Evolutionary conservation across 2,329 filamentous ascomycete genomes (phyloP).

Genomic region (Endocalyx cinctus): DNA sequence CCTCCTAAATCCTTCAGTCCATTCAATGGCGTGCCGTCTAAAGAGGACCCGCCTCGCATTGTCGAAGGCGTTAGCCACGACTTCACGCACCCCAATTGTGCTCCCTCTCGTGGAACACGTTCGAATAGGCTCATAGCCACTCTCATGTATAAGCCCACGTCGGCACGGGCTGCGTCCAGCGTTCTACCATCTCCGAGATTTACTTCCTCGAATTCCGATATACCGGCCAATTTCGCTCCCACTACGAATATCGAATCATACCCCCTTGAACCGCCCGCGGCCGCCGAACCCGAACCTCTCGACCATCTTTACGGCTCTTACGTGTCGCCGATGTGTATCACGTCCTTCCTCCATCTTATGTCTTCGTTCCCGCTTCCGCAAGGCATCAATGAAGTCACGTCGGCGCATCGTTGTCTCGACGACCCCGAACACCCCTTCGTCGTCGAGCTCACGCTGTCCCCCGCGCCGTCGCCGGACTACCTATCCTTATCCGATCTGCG

Average conservation of each 20-base stretch:
- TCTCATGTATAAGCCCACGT: conserved; percentile 54
- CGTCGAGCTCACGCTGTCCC: conserved; percentile 61
- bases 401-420: conserved; percentile 63
- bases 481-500: conserved; percentile 65
- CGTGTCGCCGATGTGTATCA: conserved; percentile 60
- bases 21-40: conserved; percentile 58
- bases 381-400: conserved; percentile 49
- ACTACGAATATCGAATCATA: conserved; percentile 54
- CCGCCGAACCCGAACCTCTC: conserved; percentile 51
- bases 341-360: conserved; percentile 63
- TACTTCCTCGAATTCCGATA: conserved; percentile 33
- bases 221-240: conserved; percentile 54
- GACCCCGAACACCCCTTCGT: conserved; percentile 54
- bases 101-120: conserved; percentile 42
- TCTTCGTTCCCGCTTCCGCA: conserved; percentile 53
- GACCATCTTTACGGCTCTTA: conserved; percentile 64
- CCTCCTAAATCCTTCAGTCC: conserved; percentile 39
- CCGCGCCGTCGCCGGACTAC: conserved; percentile 58
- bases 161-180: conserved; percentile 23
- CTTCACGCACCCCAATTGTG: conserved; percentile 60
- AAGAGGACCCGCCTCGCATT: conserved; percentile 54
- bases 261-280: conserved; percentile 53
- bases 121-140: conserved; percentile 56
- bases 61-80: conserved; percentile 59
- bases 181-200: conserved; percentile 31